Evolutionary conservation across 2,329 filamentous ascomycete genomes (phyloP).

Genomic region (Ilyonectria destructans): DNA sequence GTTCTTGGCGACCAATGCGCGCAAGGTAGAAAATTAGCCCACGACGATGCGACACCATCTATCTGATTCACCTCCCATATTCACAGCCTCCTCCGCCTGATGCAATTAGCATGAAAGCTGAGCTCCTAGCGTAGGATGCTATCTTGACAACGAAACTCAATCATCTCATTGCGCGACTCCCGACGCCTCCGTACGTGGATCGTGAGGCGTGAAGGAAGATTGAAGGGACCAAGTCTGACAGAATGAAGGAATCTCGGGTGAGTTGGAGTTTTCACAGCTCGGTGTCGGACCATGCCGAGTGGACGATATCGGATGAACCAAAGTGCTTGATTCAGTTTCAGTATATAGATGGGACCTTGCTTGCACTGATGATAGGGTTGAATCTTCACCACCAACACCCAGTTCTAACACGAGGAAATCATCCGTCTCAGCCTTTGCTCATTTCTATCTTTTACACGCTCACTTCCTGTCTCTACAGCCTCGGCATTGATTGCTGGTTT

Average conservation of each 20-base stretch:
- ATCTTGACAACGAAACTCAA: neutral
- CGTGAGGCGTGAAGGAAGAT: neutral
- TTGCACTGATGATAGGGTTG: neutral
- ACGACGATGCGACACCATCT: neutral
- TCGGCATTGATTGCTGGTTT: neutral
- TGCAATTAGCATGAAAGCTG: neutral
- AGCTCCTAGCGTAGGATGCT: neutral
- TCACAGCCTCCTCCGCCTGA: neutral
- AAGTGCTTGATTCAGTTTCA: neutral
- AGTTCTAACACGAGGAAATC: neutral
- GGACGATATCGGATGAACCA: neutral
- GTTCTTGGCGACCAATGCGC: neutral
- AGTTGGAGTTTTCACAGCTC: neutral
- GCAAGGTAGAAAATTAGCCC: neutral
- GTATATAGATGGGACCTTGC: neutral
- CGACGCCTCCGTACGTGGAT: neutral
- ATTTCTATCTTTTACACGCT: neutral
- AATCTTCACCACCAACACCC: neutral
- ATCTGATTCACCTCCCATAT: neutral
- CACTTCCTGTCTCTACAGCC: neutral
- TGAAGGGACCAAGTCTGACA: neutral
- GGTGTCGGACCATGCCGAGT: neutral
- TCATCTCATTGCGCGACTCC: neutral
- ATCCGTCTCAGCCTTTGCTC: neutral
- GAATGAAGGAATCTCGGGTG: neutral